Evolutionary conservation across 805 yeast species (phyloP).

Genomic region (Kazachstania taianensis): DNA sequence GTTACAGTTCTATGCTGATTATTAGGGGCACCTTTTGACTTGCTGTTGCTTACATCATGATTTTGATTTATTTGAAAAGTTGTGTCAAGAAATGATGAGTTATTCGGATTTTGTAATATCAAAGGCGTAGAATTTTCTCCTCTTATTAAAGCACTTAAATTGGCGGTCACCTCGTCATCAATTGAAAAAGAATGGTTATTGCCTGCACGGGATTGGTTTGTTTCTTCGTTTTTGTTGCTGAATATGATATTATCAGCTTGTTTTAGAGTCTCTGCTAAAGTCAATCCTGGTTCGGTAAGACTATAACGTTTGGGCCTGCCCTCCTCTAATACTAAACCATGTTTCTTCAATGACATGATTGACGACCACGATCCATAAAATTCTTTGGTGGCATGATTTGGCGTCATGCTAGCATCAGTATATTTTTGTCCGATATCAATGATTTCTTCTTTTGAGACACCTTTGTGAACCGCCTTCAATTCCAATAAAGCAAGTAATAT

Average conservation of each 20-base stretch:
- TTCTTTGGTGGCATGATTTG: conserved; percentile 52
- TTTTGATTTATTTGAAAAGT: too few relatives aligned
- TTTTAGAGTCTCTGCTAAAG: conserved; percentile 48
- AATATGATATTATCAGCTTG: conserved; percentile 34
- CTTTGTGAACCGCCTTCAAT: conserved; percentile 38
- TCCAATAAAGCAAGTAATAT: conserved; percentile 52
- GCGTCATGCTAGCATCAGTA: conserved; percentile 47
- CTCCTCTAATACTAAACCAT: conserved; percentile 42
- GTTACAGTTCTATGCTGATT: neutral
- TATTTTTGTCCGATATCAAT: conserved; percentile 42
- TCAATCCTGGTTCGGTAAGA: conserved; percentile 61
- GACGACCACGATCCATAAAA: conserved; percentile 71
- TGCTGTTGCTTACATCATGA: neutral
- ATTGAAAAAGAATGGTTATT: conserved; percentile 1
- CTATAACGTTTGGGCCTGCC: conserved; percentile 54
- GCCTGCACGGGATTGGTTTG: neutral
- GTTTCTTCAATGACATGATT: conserved; percentile 48
- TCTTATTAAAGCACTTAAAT: conserved; percentile 13
- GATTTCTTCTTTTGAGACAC: conserved; percentile 55
- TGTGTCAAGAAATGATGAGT: conserved; percentile 12
- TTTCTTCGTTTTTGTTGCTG: conserved; percentile 9
- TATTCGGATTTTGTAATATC: neutral
- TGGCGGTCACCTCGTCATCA: conserved; percentile 14
- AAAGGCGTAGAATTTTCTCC: neutral
- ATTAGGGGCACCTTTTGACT: neutral